A percentile compares a stretch with the other conserved stretches of the same genome.
phyloP scores from a whole-genome alignment of 768 basidiomycete genomes.

The Phlegmacium glaucopus region DNA sequence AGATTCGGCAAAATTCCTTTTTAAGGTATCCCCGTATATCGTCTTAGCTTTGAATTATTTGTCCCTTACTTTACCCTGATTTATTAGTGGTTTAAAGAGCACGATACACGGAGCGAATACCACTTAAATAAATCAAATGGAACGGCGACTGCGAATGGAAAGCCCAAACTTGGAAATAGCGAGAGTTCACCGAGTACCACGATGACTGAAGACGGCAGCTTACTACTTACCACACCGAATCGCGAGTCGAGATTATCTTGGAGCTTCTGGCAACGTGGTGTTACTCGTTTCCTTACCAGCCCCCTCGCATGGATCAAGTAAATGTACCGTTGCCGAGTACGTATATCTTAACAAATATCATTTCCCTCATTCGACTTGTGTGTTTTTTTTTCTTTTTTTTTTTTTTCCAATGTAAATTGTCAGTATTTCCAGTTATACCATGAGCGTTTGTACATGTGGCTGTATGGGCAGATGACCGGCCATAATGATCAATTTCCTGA shows the following conservation, averaged over 20 bases:
- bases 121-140: conserved; percentile 8
- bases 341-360: no score
- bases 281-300: conserved; percentile 21
- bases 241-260: conserved; percentile 14
- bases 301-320: conserved; percentile 23
- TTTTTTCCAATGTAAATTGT: no score
- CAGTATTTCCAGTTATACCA: no score
- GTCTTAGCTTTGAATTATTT: neutral
- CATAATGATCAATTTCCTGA: neutral
- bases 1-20: conserved; percentile 53
- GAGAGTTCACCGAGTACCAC: no score
- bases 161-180: conserved; percentile 12
- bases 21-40: conserved; percentile 38
- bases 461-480: neutral
- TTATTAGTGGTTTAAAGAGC: conserved; percentile 40
- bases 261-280: no score
- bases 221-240: conserved; percentile 9
- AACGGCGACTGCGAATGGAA: conserved; percentile 3
- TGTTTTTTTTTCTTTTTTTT: no score
- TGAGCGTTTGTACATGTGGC: no score
- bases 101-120: conserved; percentile 20
- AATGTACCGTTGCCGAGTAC: no score
- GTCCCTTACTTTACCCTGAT: no score
- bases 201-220: conserved; percentile 17
- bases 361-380: no score